These are phyloP conservation scores for Tetrahymena borealis DNA, from an alignment of 73 alveolate species.

Conservation along the genomic window DNA sequence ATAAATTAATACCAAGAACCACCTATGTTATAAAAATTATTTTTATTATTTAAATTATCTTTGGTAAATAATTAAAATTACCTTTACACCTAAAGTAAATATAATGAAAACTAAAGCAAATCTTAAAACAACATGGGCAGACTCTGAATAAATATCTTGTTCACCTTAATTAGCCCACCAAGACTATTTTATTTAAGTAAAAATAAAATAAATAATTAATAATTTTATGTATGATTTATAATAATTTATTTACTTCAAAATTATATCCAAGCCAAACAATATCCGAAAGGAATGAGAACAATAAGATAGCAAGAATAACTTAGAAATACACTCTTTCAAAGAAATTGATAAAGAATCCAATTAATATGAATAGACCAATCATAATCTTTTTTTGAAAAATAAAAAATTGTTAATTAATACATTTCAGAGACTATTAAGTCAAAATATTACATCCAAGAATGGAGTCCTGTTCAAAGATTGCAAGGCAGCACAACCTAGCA, in stretches of 20 bases:
- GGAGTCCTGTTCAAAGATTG: background rate
- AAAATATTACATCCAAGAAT: background rate
- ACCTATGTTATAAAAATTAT: background rate
- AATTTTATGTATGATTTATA: background rate
- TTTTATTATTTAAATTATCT: background rate
- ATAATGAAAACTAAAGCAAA: background rate
- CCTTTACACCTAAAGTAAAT: background rate
- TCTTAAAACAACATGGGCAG: background rate
- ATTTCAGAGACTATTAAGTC: background rate
- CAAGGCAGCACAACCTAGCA: background rate
- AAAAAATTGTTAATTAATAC: background rate
- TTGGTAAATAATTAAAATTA: background rate
- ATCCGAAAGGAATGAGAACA: background rate
- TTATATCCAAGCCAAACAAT: background rate
- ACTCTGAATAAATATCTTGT: background rate
- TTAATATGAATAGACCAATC: background rate
- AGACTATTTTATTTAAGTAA: too few relatives aligned
- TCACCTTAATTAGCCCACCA: background rate
- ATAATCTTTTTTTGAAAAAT: background rate
- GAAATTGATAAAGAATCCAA: background rate
- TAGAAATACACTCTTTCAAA: background rate
- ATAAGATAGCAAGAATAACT: background rate
- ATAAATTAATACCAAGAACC: background rate
- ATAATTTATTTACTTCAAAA: background rate
- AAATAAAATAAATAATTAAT: background rate